phyloP scores from a whole-genome alignment of 2,329 filamentous ascomycete genomes.

The Botrytis elliptica region DNA sequence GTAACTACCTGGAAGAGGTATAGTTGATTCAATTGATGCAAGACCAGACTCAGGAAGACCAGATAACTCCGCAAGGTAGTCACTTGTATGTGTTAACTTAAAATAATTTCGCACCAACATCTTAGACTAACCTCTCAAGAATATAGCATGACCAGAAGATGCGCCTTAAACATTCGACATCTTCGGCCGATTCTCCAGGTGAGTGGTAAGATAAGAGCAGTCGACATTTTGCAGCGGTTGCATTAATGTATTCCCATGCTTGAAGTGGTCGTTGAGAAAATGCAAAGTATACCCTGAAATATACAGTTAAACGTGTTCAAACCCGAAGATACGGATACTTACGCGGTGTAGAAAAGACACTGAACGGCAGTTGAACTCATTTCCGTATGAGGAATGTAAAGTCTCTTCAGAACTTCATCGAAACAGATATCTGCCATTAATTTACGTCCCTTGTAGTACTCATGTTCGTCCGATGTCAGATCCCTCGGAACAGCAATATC shows the following conservation, averaged over 20 bases:
- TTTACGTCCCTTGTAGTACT: conserved; percentile 33
- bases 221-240: conserved; percentile 50
- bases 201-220: conserved; percentile 48
- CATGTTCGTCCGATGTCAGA: conserved; percentile 35
- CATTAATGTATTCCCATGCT: conserved; percentile 52
- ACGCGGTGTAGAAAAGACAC: conserved; percentile 52
- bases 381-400: conserved; percentile 48
- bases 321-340: conserved; percentile 24
- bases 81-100: conserved; percentile 38
- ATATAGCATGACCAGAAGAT: conserved; percentile 58
- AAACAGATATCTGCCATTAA: conserved; percentile 32
- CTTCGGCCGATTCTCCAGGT: conserved; percentile 41
- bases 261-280: conserved; percentile 51
- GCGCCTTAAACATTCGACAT: conserved; percentile 48
- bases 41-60: conserved; percentile 51
- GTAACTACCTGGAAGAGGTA: conserved; percentile 49
- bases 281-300: conserved; percentile 48
- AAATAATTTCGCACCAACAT: not conserved
- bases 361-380: conserved; percentile 49
- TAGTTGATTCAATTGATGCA: conserved; percentile 51
- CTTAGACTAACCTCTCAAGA: conserved; percentile 46
- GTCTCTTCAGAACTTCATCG: conserved; percentile 45
- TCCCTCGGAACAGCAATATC: conserved; percentile 32
- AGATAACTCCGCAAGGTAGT: conserved; percentile 53
- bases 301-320: not conserved